Evolutionary conservation across 2,329 filamentous ascomycete species (phyloP), one percentile per base, ranked within the genome.

Genomic region (Penicillium sp.): DNA sequence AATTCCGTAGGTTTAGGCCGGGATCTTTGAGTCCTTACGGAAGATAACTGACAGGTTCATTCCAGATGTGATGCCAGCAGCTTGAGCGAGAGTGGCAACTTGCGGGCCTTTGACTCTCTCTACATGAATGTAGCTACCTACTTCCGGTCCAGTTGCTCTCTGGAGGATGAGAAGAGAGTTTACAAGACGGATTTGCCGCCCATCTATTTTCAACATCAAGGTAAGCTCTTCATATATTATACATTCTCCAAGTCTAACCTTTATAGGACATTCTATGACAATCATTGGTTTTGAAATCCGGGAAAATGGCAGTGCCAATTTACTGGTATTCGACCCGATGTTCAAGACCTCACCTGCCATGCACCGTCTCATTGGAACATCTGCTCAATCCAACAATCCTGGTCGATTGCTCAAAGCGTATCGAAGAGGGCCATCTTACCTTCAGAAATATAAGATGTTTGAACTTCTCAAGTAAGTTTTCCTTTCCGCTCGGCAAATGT

Each of bases 281-380:
- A 91, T 98, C 51, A 81, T 98, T 53, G 93, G 93, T 0, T 81
- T 96, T 26, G 92, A 97, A 73, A 85, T 84, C 62, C 84, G 82
- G 27, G 79, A 75, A 33, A 82, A 88, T 57, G 89, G 90, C 26
- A 78, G 79, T 19, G 77, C 81, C 51, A 89, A 90, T 63, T 78
- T 98, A 19, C 79, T 98, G 0, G 90, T 96, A 13, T 96, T 96
- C 70, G 93, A 98, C 70, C 92, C 93, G 1, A 89, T 90, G 77
- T 91, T 90, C 71, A 86, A 84, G 53, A 89, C 92, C 46, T 84
- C 88, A 1, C 79, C 80, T 2, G 81, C 80, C 19, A 82, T 96
- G 66, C 81, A 79, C 60, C 83, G 83, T 52, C 74, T 91, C 27
- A 78, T 84, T 45, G 84, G 78, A 27, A 75, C 66, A 3, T 75